phyloP scores from a whole-genome alignment of 805 yeast species.

The Metschnikowia peoriensis region DNA sequence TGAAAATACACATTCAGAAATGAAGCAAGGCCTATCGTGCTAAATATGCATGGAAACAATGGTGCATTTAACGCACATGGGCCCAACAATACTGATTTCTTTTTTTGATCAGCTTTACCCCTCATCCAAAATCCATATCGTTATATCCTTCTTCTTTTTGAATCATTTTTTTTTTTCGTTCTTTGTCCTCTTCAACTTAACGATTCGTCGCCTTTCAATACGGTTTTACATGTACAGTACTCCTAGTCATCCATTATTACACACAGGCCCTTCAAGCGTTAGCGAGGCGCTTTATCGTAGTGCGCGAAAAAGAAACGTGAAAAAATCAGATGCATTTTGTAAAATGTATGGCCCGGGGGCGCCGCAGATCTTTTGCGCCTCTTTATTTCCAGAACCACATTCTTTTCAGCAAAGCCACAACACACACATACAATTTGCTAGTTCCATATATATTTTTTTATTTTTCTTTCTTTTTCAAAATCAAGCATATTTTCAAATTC shows the following conservation, averaged over 20 bases:
- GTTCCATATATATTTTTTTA: neutral
- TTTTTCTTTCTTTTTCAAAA: neutral
- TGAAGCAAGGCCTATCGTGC: neutral
- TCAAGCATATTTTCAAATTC: neutral
- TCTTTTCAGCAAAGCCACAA: slow-evolving; percentile 1
- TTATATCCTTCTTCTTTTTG: too few relatives aligned
- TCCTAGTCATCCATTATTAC: too few relatives aligned
- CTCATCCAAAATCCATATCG: too few relatives aligned
- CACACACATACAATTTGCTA: neutral
- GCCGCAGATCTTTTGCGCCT: slow-evolving; percentile 2
- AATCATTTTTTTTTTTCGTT: too few relatives aligned
- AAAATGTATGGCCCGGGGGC: neutral
- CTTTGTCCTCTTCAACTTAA: too few relatives aligned
- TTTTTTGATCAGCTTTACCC: neutral
- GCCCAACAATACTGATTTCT: neutral
- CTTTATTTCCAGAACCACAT: neutral
- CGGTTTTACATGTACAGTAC: too few relatives aligned
- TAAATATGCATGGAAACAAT: neutral
- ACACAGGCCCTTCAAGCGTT: too few relatives aligned
- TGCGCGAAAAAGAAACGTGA: slow-evolving; percentile 8
- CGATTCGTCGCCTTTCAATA: too few relatives aligned
- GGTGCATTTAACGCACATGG: neutral
- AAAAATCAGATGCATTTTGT: slow-evolving; percentile 1
- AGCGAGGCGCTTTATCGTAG: neutral
- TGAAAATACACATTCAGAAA: too few relatives aligned